Conservation (phyloP, 106 monocot genomes). For the Chionographis japonica region DNA sequence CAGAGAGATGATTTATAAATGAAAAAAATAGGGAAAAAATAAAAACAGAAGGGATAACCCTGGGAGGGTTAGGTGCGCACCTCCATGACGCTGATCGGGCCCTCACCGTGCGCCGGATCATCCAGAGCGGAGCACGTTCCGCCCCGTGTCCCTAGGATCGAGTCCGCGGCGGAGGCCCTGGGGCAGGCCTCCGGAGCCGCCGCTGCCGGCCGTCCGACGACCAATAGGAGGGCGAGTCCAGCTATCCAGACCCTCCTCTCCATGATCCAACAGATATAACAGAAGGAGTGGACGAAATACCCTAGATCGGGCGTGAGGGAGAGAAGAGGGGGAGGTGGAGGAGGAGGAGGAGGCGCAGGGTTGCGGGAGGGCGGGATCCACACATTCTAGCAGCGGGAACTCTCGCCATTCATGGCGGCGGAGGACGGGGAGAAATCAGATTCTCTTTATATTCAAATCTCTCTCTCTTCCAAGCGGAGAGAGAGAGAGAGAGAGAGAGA, state of each 20-base stretch:
- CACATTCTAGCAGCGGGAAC: background rate
- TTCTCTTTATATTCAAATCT: too few relatives aligned
- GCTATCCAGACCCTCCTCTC: conserved; percentile 10
- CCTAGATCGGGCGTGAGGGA: conserved; percentile 10
- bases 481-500: too few relatives aligned
- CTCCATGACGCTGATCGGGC: conserved; percentile 20
- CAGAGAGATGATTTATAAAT: too few relatives aligned
- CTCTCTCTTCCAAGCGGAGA: too few relatives aligned
- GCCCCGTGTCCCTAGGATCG: conserved; percentile 14
- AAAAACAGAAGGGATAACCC: too few relatives aligned
- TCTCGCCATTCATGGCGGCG: background rate
- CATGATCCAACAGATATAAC: background rate
- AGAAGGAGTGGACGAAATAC: background rate
- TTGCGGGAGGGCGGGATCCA: background rate
- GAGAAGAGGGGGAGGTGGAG: background rate
- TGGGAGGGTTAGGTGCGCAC: background rate
- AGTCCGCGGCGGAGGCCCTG: conserved; percentile 14
- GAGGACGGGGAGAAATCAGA: too few relatives aligned
- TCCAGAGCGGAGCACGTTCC: conserved; percentile 22
- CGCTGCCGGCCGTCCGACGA: background rate
- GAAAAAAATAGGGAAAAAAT: too few relatives aligned
- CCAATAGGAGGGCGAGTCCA: conserved; percentile 8
- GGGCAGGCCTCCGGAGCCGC: conserved; percentile 13
- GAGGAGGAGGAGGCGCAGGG: background rate
- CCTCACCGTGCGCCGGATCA: conserved; percentile 4